Evolutionary conservation across 2,329 filamentous ascomycete species (phyloP), one percentile per base, ranked within the genome.

Genomic region (Aureobasidium sp.): DNA sequence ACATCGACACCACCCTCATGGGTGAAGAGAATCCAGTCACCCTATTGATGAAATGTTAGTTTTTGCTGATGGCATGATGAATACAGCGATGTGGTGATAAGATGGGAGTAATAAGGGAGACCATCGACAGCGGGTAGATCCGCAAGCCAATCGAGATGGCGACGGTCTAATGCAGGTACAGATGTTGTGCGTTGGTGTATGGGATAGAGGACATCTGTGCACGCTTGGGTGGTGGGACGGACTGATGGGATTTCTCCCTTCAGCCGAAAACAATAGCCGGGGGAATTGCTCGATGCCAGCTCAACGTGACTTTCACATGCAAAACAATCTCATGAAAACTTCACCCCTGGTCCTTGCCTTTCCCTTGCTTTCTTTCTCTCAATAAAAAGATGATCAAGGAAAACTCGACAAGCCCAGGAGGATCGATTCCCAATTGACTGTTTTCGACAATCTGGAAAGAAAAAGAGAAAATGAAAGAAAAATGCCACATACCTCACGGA

Each of bases 1-100:
- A 99, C 94, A 79, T 99, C 94, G 69, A 99, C 92, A 89, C 94
- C 94, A 83, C 94, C 94, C 81, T 99, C 94, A 81, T 99, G 91
- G 72, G 93, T 97, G 84, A 99, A 99, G 74, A 99, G 90, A 75
- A 99, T 97, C 91, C 92, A 97, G 79, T 99, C 94, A 74, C 94
- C 94, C 94, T 97, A 75, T 65, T 65, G 47, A 58, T 50, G 21
- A 63, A 15, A 34, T 37, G 54, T 58, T 48, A 58, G 54, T 39
- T 2, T n/a, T 13, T 47, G 42, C 3, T 16, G 32, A 47, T 30
- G 41, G 25, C 9, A 57, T 57, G 41, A 45, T 57, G 53, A 25
- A 27, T 6, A 37, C 5, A 5, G 34, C 13, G 37, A 21, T n/a
- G n/a, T 36, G 37, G n/a, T 44, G 39, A 55, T 32, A 11, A 27